Evolutionary conservation across 2,329 filamentous ascomycete species (phyloP).

Genomic region (Tolypocladium tundrense): DNA sequence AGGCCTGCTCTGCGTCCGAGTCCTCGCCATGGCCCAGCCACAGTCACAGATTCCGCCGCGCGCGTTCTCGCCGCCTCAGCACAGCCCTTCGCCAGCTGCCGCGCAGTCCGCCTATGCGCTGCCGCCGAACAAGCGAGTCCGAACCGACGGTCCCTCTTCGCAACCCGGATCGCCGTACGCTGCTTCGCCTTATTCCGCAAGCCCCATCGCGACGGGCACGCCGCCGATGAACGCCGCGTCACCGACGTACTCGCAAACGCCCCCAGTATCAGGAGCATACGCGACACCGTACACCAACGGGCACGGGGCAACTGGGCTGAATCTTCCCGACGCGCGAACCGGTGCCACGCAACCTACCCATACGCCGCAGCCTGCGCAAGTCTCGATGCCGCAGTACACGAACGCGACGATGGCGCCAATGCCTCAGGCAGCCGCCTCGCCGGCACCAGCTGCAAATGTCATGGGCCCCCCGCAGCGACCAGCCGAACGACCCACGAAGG

Average conservation of each 20-base stretch:
- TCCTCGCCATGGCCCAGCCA: slow-evolving; percentile 45
- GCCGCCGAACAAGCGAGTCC: slow-evolving; percentile 58
- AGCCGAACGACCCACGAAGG: slow-evolving; percentile 52
- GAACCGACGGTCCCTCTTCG: slow-evolving; percentile 53
- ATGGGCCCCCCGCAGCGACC: slow-evolving; percentile 54
- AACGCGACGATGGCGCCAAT: slow-evolving; percentile 19
- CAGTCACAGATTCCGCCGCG: slow-evolving; percentile 40
- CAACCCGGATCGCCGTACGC: slow-evolving; percentile 55
- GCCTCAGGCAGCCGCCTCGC: slow-evolving; percentile 11
- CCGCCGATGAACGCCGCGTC: slow-evolving; percentile 26
- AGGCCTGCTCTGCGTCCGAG: neutral
- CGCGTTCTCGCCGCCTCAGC: slow-evolving; percentile 53
- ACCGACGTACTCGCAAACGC: slow-evolving; percentile 23
- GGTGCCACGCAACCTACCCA: slow-evolving; percentile 20
- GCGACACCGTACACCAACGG: slow-evolving; percentile 28
- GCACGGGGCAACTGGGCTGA: slow-evolving; percentile 23
- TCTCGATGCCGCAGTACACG: slow-evolving; percentile 15
- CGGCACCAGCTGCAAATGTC: slow-evolving; percentile 16
- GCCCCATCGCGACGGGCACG: slow-evolving; percentile 31
- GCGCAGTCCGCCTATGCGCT: slow-evolving; percentile 43
- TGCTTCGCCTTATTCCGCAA: slow-evolving; percentile 38
- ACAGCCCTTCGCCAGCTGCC: slow-evolving; percentile 49
- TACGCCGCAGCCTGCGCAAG: slow-evolving; percentile 16
- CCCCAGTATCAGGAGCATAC: slow-evolving; percentile 20
- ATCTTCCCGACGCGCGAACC: slow-evolving; percentile 22